Base-by-base conservation (phyloP, 1,284 basidiomycete species). In the Pseudozyma sp. region DNA sequence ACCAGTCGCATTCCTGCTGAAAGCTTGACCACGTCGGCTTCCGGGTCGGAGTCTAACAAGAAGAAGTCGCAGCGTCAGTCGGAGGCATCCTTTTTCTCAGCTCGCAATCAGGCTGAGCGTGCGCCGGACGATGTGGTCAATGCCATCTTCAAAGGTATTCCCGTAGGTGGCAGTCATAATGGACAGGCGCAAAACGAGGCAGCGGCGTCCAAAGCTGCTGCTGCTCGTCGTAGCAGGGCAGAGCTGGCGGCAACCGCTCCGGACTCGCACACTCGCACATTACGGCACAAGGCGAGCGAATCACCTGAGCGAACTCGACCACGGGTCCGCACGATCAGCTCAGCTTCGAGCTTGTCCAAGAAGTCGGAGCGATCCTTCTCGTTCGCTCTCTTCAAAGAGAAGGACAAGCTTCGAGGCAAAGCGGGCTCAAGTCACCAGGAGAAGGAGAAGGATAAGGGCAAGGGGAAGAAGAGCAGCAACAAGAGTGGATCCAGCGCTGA, bases 71-170 rank as follows among this genome's bases (percentile, higher is more conserved):
- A 45, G 9, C 65, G 59, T 42, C 48, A 47, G 9, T 25, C 40
- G 8, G 69, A 67, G 12, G 21, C 49, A 0, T 66, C 64, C 25
- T 50, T 60, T 31, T 63, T 77, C 51, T 61, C 63, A 12, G 55
- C 53, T 19, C 57, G 55, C 11, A 59, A 47, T 12, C 70, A 77
- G 52, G 64, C 63, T 7, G 78, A 79, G 19, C 62, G 72, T 8
- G 60, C 70, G 8, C 77, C 78, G 14, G 77, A 80, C 36, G 70
- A 74, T 16, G 42, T 80, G 5, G 61, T 80, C 51, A 64, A 74
- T 31, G 76, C 76, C 47, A 74, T 80, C 52, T 80, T 80, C 63
- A 66, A 66, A 25, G 70, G 74, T 25, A 70, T 76, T 13, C 43
- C 59, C 16, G 62, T 75, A 9, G 72, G 72, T 25, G 68, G 72